Evolutionary conservation across 2,329 filamentous ascomycete genomes (phyloP).

Genomic region (Chrysoporthe deuterocubensis): DNA sequence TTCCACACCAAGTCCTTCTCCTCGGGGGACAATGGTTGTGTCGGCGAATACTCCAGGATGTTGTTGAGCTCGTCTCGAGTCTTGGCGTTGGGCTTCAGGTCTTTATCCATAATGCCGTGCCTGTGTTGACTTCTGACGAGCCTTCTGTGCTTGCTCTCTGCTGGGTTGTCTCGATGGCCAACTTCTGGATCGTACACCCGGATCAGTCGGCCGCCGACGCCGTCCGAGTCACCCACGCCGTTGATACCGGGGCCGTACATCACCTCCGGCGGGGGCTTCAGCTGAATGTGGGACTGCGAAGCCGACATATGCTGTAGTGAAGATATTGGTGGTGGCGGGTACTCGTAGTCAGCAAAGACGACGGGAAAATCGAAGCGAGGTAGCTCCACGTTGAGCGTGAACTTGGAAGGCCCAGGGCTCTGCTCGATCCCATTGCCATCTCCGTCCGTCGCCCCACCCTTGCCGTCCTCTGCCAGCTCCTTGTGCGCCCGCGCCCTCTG

Average conservation of each 20-base stretch:
- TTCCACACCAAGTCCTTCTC: slow-evolving; percentile 98
- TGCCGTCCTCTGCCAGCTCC: slow-evolving; percentile 34
- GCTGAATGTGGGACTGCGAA: slow-evolving; percentile 69
- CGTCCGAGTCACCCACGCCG: slow-evolving; percentile 58
- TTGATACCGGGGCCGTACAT: slow-evolving; percentile 90
- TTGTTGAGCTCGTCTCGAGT: slow-evolving; percentile 90
- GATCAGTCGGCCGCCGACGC: slow-evolving; percentile 67
- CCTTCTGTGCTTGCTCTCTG: slow-evolving; percentile 90
- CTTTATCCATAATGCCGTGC: slow-evolving; percentile 91
- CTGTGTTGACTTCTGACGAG: slow-evolving; percentile 88
- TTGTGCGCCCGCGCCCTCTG: slow-evolving; percentile 51
- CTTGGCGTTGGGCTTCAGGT: slow-evolving; percentile 94
- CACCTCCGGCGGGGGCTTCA: slow-evolving; percentile 85
- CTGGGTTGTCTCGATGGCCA: slow-evolving; percentile 86
- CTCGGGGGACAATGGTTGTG: slow-evolving; percentile 82
- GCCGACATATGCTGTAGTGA: slow-evolving; percentile 67
- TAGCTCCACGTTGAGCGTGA: slow-evolving; percentile 87
- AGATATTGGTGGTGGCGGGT: slow-evolving; percentile 82
- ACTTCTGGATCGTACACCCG: slow-evolving; percentile 93
- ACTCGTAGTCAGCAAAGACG: slow-evolving; percentile 93
- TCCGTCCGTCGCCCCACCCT: slow-evolving; percentile 43
- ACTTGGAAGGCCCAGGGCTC: slow-evolving; percentile 58
- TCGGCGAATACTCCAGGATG: slow-evolving; percentile 91
- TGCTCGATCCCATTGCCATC: slow-evolving; percentile 48
- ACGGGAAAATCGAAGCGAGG: slow-evolving; percentile 95